Base-by-base conservation (phyloP, 495 filamentous ascomycete species). In the Trichocladium antarcticum region DNA sequence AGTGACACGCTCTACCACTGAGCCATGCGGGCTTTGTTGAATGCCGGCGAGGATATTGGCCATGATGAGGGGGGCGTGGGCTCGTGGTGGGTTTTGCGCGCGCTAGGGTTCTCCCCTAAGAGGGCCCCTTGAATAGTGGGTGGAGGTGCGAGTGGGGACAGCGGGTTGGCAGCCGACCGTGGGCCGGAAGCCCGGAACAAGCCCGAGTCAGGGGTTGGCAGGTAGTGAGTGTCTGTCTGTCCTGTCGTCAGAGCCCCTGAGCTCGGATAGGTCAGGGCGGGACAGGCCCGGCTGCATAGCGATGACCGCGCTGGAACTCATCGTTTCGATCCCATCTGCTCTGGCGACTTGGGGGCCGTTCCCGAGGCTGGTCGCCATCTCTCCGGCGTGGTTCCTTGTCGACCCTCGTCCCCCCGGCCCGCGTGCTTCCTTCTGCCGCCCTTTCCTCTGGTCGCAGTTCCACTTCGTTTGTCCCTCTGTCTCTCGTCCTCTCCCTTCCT, bases 11-110 rank as follows among this genome's bases (percentile, higher is more conserved):
- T 32, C 31, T 32, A 32, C 47, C 47, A 49, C 47, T 49, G 47
- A 49, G 51, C 51, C 51, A 54, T 49, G 51, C 51, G 51, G 51
- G 51, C 51, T 10, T 38, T 42, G 27, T 35, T 53, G 32, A 16
- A 41, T 15, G 1, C 37, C 31, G 35, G n/a, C 24, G 42, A 16
- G 20, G 42, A 22, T 44, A 51, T 27, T 9, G 28, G 48, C 15
- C 10, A 22, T 37, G 36, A 37, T 42, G 43, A 10, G 24, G 24
- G 20, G 14, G 42, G 38, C 27, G n/a, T 28, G 10, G 42, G 34
- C 27, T 6, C 17, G 7, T 1, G 31, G 50, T 28, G 44, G 48
- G 44, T 37, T 32, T 24, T 21, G 17, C 19, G 48, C 6, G 44
- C 37, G 21, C 27, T 27, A 28, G 15, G 42, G 42, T 6, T 40